Evolutionary conservation across 2,329 filamentous ascomycete species (phyloP), one percentile per base, ranked within the genome.

Genomic region (Colletotrichum godetiae): DNA sequence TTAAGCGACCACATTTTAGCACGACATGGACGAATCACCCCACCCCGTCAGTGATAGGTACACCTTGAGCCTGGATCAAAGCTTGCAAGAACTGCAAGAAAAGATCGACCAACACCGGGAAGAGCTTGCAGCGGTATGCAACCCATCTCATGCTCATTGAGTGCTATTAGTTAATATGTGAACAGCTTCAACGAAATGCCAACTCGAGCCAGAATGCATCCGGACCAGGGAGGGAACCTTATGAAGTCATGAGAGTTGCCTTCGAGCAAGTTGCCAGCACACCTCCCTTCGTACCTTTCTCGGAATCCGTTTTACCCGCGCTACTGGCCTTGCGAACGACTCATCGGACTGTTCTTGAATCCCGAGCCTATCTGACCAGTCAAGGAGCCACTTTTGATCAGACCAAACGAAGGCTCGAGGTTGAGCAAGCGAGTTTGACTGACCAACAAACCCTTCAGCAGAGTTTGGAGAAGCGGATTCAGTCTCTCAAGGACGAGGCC

Each of bases 251-350:
- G 78, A 91, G 90, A 77, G 83, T 86, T 62, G 93, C 93, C 3
- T 94, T 95, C 77, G 88, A 90, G 65, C 87, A 88, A 19, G 84
- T 95, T 59, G 88, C 90, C 13, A 84, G 88, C 56, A 86, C 88
- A 15, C 87, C 91, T 64, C 92, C 92, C 10, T 90, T 91, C 76
- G 84, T 96, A 27, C 94, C 94, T 3, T 86, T 87, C 29, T 84
- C 90, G 11, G 89, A 88, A 62, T 96, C 94, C 24, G 86, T 92
- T 6, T 82, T 97, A 7, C 93, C 94, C 4, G 90, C 92, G 7
- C 85, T 97, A 5, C 80, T 97, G 53, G 93, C 94, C 6, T 82
- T 95, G 67, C 91, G 92, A 64, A 91, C 89, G 77, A 91, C 92
- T 3, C 88, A 92, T 71, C 86, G 88, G 69, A 91, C 91, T 19